Conservation (phyloP, 2,329 filamentous ascomycete genomes). For the Beauveria pseudobassiana region DNA sequence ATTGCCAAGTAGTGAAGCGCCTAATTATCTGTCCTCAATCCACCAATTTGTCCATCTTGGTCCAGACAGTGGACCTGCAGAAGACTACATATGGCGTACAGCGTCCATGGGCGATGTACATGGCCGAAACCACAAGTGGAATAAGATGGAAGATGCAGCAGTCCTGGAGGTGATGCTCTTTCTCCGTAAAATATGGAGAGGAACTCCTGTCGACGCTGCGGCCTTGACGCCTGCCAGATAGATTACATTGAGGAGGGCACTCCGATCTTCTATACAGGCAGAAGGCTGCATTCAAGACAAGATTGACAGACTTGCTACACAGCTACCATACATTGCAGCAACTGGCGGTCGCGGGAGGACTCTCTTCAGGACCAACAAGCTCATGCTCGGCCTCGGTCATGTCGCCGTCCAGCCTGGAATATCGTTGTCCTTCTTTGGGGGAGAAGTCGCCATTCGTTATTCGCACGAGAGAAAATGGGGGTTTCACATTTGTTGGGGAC, state of each 20-base stretch:
- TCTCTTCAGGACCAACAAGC: constrained; percentile 16
- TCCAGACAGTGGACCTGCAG: neutral
- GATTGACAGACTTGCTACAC: neutral
- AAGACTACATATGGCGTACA: neutral
- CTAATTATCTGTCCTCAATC: neutral
- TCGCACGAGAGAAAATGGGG: neutral
- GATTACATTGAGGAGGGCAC: neutral
- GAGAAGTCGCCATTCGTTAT: constrained; percentile 13
- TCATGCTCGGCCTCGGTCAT: constrained; percentile 14
- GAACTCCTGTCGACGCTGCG: neutral
- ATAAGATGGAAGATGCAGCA: neutral
- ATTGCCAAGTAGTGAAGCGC: neutral
- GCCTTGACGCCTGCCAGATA: neutral
- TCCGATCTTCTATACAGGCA: neutral
- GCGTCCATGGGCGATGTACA: neutral
- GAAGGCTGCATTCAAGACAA: neutral
- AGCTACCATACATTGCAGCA: neutral
- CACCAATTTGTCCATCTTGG: neutral
- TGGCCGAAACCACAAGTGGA: neutral
- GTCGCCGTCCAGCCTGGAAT: constrained; percentile 9
- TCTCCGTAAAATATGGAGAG: neutral
- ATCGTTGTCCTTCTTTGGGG: constrained; percentile 14
- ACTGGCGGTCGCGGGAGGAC: constrained; percentile 6
- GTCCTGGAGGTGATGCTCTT: neutral
- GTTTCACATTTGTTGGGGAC: constrained; percentile 14